phyloP scores from a whole-genome alignment of 805 yeast species.

The Peterozyma xylosa region DNA sequence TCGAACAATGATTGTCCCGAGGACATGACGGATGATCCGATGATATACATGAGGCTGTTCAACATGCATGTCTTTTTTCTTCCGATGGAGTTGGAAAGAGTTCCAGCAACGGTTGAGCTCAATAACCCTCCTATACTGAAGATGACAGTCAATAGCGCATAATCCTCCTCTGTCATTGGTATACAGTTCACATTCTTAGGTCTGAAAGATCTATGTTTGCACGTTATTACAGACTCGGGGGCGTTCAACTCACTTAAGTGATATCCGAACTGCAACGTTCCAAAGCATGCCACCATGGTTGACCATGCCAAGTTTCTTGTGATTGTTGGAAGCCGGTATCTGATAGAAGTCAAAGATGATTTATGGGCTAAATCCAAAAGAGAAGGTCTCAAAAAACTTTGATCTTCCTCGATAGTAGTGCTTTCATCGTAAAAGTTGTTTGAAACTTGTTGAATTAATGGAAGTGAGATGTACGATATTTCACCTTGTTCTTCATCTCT shows the following conservation, averaged over 20 bases:
- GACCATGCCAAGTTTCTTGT: neutral
- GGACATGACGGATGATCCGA: conserved; percentile 24
- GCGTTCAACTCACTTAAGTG: conserved; percentile 40
- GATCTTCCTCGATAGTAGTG: too few species aligned
- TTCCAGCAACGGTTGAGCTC: conserved; percentile 32
- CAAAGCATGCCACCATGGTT: conserved; percentile 26
- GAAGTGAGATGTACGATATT: too few species aligned
- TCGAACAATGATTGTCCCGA: conserved; percentile 14
- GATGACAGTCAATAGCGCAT: conserved; percentile 33
- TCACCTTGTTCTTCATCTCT: too few species aligned
- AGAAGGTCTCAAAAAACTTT: too few species aligned
- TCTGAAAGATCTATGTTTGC: conserved; percentile 12
- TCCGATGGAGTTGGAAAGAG: conserved; percentile 29
- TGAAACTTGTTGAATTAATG: too few species aligned
- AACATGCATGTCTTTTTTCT: neutral
- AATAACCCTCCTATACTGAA: conserved; percentile 37
- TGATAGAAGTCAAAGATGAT: too few species aligned
- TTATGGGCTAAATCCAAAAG: too few species aligned
- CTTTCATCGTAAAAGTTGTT: too few species aligned
- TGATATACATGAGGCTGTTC: conserved; percentile 16
- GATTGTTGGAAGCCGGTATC: neutral
- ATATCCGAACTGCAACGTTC: conserved; percentile 38
- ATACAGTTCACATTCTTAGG: conserved; percentile 18
- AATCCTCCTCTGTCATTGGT: conserved; percentile 24
- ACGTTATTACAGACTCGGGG: conserved; percentile 32